These are phyloP conservation scores for Ascochyta viciae-villosae DNA, from an alignment of 2,329 filamentous ascomycete species.

Conservation along the genomic window DNA sequence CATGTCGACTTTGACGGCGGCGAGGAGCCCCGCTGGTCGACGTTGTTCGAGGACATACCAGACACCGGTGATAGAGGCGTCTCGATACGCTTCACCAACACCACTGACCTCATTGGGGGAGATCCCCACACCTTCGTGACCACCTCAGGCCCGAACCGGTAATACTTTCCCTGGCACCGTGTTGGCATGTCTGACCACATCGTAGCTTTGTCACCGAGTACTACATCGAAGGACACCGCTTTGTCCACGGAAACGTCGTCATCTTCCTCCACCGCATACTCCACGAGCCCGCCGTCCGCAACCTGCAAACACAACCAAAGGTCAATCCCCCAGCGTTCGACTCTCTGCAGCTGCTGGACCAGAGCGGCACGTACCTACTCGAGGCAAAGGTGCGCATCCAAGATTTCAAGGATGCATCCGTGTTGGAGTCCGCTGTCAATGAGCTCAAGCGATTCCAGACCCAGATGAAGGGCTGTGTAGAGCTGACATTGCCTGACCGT, in stretches of 20 bases:
- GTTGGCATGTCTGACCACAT: constrained; percentile 27
- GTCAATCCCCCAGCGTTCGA: constrained; percentile 52
- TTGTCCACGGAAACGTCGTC: constrained; percentile 65
- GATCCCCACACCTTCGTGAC: constrained; percentile 60
- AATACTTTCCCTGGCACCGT: constrained; percentile 29
- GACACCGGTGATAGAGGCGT: constrained; percentile 61
- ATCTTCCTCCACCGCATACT: constrained; percentile 64
- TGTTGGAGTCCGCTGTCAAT: constrained; percentile 61
- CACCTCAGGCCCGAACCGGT: constrained; percentile 61
- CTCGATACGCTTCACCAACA: constrained; percentile 60
- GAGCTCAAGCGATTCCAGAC: constrained; percentile 64
- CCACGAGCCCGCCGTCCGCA: constrained; percentile 52
- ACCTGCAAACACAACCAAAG: constrained; percentile 41
- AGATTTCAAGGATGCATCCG: constrained; percentile 61
- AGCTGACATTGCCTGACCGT: constrained; percentile 64
- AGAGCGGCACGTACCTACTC: constrained; percentile 64
- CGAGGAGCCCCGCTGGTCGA: constrained; percentile 44
- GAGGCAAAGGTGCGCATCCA: constrained; percentile 65
- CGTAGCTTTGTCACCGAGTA: constrained; percentile 64
- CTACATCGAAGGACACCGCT: constrained; percentile 63
- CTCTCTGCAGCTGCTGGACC: constrained; percentile 60
- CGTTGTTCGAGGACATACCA: constrained; percentile 52
- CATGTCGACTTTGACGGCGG: constrained; percentile 29
- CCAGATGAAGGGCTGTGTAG: constrained; percentile 63
- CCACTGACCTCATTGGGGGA: constrained; percentile 56